Percentiles rank a stretch among this genome's conserved stretches.
Conservation (phyloP, 116 monocot genomes). For the Trichopus zeylanicus region DNA sequence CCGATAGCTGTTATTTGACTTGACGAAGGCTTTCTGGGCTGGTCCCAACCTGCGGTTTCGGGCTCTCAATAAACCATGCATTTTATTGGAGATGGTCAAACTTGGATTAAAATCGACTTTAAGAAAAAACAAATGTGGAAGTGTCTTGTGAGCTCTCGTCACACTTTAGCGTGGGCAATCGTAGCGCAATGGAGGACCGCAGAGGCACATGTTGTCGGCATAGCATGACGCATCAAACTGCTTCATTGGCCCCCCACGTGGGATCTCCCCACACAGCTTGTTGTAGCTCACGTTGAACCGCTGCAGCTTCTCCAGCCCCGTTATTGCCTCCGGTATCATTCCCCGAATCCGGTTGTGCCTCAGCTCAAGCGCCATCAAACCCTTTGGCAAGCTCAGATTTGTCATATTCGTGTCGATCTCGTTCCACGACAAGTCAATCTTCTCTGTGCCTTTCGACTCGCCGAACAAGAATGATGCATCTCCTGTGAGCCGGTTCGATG, state of each 20-base stretch:
- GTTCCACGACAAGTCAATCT: not conserved
- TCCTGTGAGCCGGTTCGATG: not conserved
- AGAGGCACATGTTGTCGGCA: slow-evolving; percentile 33
- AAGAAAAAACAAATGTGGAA: too few species aligned
- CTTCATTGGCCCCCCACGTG: slow-evolving; percentile 10
- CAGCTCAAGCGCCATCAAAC: not conserved
- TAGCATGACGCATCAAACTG: slow-evolving; percentile 6
- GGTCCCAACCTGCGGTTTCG: too few species aligned
- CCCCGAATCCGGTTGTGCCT: not conserved
- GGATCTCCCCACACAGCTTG: slow-evolving; percentile 32
- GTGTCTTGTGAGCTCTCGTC: too few species aligned
- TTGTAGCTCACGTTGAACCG: slow-evolving; percentile 30
- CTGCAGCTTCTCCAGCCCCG: not conserved
- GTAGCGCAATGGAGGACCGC: slow-evolving; percentile 30
- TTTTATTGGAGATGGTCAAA: too few species aligned
- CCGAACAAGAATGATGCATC: slow-evolving; percentile 9
- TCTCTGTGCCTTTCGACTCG: not conserved
- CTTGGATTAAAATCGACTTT: too few species aligned
- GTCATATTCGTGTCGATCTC: not conserved
- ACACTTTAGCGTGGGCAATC: slow-evolving; percentile 13
- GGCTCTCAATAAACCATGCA: too few species aligned
- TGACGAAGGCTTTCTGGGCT: too few species aligned
- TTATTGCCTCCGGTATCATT: not conserved
- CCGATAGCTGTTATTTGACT: too few species aligned
- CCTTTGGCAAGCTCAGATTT: not conserved